Evolutionary conservation across 164 flowering plant species (phyloP), one percentile per base, ranked within the genome.

Genomic region (Amborella trichopoda): DNA sequence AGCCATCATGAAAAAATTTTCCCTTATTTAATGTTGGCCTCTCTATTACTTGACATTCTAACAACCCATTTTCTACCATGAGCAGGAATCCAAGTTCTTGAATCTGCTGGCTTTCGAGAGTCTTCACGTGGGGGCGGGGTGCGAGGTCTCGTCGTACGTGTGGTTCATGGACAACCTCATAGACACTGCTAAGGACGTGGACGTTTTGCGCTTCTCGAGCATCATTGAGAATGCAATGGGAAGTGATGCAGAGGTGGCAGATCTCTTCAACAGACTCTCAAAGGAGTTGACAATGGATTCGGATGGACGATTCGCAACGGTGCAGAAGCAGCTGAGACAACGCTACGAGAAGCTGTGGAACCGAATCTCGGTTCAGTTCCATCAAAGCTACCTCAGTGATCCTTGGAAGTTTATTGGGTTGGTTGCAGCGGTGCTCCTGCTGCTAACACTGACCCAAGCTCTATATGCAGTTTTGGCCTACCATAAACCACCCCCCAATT

Each of bases 31-130:
- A n/a, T n/a, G n/a, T n/a, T n/a, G n/a, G n/a, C n/a, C n/a, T n/a
- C n/a, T n/a, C n/a, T n/a, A n/a, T n/a, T n/a, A n/a, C n/a, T n/a
- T n/a, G n/a, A n/a, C n/a, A n/a, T n/a, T n/a, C n/a, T n/a, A n/a
- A n/a, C n/a, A n/a, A n/a, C n/a, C n/a, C n/a, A n/a, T n/a, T n/a
- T n/a, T n/a, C n/a, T n/a, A n/a, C n/a, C n/a, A n/a, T n/a, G n/a
- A n/a, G n/a, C n/a, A n/a, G n/a, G n/a, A n/a, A n/a, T n/a, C n/a
- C n/a, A n/a, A n/a, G n/a, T n/a, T n/a, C 51, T 58, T 74, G 9
- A 79, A 79, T 54, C 74, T 74, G 4, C 71, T 79, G 14, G 82
- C 81, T 1, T 76, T 60, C 23, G 86, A 79, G 57, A 52, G 79
- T 1, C 60, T 61, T 46, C 76, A 76, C 26, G 72, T 60, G 1